Evolutionary conservation across 306 rosid species (phyloP), one percentile per base, ranked within the genome.

Genomic region (Medicago arabica): DNA sequence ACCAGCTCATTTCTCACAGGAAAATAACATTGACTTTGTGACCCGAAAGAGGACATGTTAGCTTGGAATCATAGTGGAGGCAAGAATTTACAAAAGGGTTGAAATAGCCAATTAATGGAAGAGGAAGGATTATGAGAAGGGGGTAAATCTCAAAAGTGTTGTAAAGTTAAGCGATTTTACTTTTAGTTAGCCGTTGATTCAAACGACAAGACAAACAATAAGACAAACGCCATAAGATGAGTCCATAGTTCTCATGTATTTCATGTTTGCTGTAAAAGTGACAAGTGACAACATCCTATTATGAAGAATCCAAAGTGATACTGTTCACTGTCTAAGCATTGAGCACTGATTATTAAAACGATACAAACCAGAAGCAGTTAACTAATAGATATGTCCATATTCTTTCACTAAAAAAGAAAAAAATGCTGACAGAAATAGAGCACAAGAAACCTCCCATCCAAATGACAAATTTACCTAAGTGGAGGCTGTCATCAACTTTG

Each of bases 251-350:
- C 34, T 51, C 54, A 62, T 53, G 77, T 11, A 34, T 61, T 83
- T 55, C 74, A 61, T 44, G 65, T 25, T 74, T 14, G 44, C 65
- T 23, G 60, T 62, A 70, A 62, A 46, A 57, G 67, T 36, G 77
- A 64, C 73, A 65, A 57, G n/a, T n/a, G n/a, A n/a, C n/a, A n/a
- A n/a, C 61, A 69, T 46, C 55, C 70, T 46, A 14, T 19, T 21
- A 36, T 60, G 66, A 61, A 77, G 66, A 78, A 64, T 73, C 83
- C 82, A 67, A 61, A 28, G 62, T 36, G 53, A 67, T 40, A 77
- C 23, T 74, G 64, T 64, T 74, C 67, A 83, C 66, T 21, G 8
- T 79, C 59, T 46, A 70, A 75, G 58, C 55, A 58, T 53, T 64
- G 10, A 49, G 51, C 19, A 61, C 40, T 40, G 73, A 78, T 55